These are phyloP conservation scores for Xylaria multiplex DNA, from an alignment of 2,329 filamentous ascomycete species.

Conservation along the genomic window DNA sequence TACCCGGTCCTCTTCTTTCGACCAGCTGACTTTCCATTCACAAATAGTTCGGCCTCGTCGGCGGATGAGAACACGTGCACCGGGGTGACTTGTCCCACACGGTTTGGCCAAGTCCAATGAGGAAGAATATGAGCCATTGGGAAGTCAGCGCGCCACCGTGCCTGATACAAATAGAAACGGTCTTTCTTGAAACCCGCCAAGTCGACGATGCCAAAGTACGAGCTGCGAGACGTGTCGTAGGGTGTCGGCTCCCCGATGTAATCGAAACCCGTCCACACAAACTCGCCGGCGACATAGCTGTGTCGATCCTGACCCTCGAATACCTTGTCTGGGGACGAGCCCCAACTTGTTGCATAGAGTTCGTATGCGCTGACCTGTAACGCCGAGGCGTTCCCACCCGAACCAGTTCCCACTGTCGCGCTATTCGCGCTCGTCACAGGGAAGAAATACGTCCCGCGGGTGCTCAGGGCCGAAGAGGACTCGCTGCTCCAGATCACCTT, in stretches of 20 bases:
- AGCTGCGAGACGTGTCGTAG: constrained; percentile 59
- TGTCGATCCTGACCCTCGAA: constrained; percentile 60
- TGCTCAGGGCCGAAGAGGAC: constrained; percentile 57
- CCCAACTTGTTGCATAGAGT: constrained; percentile 59
- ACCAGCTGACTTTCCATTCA: constrained; percentile 61
- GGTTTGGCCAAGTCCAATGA: constrained; percentile 65
- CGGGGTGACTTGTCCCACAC: constrained; percentile 59
- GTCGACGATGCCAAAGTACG: constrained; percentile 67
- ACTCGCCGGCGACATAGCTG: constrained; percentile 63
- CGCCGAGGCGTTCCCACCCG: constrained; percentile 52
- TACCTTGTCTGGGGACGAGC: constrained; percentile 63
- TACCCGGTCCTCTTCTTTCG: constrained; percentile 49
- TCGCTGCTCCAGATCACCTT: constrained; percentile 60
- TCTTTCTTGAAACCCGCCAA: constrained; percentile 68
- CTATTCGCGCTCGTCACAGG: constrained; percentile 56
- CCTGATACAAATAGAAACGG: constrained; percentile 64
- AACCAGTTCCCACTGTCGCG: constrained; percentile 52
- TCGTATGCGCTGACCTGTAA: constrained; percentile 61
- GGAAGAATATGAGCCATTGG: constrained; percentile 63
- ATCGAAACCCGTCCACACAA: constrained; percentile 63
- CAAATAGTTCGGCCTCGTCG: constrained; percentile 65
- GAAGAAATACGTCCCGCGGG: constrained; percentile 63
- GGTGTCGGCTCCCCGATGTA: constrained; percentile 63
- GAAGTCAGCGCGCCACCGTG: constrained; percentile 61
- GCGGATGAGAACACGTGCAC: constrained; percentile 64